Evolutionary conservation across 176 grass and related monocot species (phyloP).

Genomic region (Coix lacrymajobi): DNA sequence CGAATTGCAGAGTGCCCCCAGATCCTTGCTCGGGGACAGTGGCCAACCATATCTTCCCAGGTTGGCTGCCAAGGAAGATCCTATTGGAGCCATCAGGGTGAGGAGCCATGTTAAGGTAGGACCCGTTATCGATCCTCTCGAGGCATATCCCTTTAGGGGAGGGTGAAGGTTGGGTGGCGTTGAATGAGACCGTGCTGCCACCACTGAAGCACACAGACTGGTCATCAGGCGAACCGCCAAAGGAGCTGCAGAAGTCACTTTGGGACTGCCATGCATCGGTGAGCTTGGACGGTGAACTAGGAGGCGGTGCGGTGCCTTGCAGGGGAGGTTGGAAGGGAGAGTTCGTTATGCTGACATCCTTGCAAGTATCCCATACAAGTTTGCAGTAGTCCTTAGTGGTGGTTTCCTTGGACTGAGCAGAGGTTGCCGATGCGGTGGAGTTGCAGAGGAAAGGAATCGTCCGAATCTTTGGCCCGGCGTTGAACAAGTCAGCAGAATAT

Average conservation of each 20-base stretch:
- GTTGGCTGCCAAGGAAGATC: constrained; percentile 71
- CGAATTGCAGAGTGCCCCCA: constrained; percentile 44
- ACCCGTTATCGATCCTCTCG: constrained; percentile 69
- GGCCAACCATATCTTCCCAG: constrained; percentile 80
- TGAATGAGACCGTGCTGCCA: constrained; percentile 53
- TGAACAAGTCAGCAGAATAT: constrained; percentile 63
- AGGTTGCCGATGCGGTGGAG: constrained; percentile 12
- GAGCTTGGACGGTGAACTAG: constrained; percentile 44
- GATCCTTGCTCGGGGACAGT: constrained; percentile 85
- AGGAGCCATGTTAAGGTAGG: constrained; percentile 80
- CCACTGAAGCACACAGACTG: constrained; percentile 58
- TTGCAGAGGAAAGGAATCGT: constrained; percentile 65
- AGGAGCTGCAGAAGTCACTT: constrained; percentile 59
- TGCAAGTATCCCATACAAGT: constrained; percentile 68
- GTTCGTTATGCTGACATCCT: constrained; percentile 49
- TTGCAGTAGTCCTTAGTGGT: constrained; percentile 55
- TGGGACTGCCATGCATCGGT: constrained; percentile 70
- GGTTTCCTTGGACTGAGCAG: constrained; percentile 46
- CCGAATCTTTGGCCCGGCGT: constrained; percentile 26
- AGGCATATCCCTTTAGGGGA: constrained; percentile 75
- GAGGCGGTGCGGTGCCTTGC: constrained; percentile 28
- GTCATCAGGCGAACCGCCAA: constrained; percentile 44
- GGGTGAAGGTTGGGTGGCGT: constrained; percentile 32
- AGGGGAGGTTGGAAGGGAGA: constrained; percentile 64
- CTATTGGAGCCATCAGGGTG: constrained; percentile 89